Evolutionary conservation across 177 flowering plant species (phyloP).

Genomic region (Vitis hybrid): DNA sequence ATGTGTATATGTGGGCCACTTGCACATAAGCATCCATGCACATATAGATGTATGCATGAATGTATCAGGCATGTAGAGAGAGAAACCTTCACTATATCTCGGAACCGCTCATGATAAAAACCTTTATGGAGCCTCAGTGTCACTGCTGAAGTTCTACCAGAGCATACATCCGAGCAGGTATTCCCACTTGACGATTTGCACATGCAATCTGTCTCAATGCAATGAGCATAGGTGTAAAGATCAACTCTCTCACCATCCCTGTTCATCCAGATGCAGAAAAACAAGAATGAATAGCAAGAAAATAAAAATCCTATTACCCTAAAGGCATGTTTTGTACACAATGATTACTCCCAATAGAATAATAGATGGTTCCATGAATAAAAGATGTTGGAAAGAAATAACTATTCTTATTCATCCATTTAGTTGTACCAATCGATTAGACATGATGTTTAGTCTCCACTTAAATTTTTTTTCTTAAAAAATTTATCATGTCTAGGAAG

Average conservation of each 20-base stretch:
- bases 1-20: too few relatives aligned
- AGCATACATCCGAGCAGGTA: slow-evolving; percentile 2
- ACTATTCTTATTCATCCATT: too few relatives aligned
- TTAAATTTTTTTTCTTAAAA: too few relatives aligned
- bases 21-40: too few relatives aligned
- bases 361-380: too few relatives aligned
- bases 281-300: background rate
- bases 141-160: slow-evolving; percentile 27
- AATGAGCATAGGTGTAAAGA: slow-evolving; percentile 42
- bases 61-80: slow-evolving; percentile 2
- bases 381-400: too few relatives aligned
- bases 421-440: too few relatives aligned
- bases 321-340: too few relatives aligned
- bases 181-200: slow-evolving; percentile 43
- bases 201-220: slow-evolving; percentile 50
- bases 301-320: too few relatives aligned
- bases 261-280: slow-evolving; percentile 15
- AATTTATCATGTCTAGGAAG: too few relatives aligned
- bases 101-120: slow-evolving; percentile 67
- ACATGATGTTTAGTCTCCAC: too few relatives aligned
- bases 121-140: slow-evolving; percentile 62
- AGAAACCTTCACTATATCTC: slow-evolving; percentile 56
- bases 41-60: background rate
- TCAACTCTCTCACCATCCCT: slow-evolving; percentile 74
- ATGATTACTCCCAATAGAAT: too few relatives aligned